phyloP scores from a whole-genome alignment of 2,329 filamentous ascomycete genomes.

The Calcarisporium arbuscula region DNA sequence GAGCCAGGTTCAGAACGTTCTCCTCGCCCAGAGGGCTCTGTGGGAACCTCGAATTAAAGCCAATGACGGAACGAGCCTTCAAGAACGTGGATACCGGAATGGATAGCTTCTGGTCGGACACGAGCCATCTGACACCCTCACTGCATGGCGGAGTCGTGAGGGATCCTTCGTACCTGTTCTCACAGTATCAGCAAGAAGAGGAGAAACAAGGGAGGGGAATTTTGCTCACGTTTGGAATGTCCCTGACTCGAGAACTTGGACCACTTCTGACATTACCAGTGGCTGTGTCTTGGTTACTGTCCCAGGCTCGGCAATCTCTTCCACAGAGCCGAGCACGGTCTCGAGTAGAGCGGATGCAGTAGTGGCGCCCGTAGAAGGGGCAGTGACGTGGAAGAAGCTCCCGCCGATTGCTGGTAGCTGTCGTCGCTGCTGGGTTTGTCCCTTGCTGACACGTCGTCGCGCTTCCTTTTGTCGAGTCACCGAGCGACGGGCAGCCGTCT shows the following conservation, averaged over 20 bases:
- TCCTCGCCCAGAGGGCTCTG: constrained; percentile 41
- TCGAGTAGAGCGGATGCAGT: constrained; percentile 22
- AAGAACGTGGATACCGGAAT: constrained; percentile 44
- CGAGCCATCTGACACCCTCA: constrained; percentile 48
- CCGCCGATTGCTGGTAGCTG: too few relatives aligned
- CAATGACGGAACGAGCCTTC: constrained; percentile 44
- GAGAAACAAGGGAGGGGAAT: constrained; percentile 1
- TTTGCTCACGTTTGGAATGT: constrained; percentile 20
- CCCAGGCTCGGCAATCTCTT: constrained; percentile 32
- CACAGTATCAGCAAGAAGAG: constrained; percentile 18
- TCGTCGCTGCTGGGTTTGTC: too few relatives aligned
- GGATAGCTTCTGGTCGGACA: constrained; percentile 40
- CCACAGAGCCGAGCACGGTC: constrained; percentile 30
- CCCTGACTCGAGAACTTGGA: constrained; percentile 24
- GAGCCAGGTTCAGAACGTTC: constrained; percentile 22
- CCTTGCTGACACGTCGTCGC: too few relatives aligned
- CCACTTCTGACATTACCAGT: constrained; percentile 37
- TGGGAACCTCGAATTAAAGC: constrained; percentile 49
- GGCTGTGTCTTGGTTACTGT: constrained; percentile 24
- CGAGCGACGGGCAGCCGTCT: too few relatives aligned
- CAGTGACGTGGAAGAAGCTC: constrained; percentile 9
- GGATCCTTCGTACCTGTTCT: constrained; percentile 48
- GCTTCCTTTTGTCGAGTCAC: too few relatives aligned
- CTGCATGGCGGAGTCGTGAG: constrained; percentile 58
- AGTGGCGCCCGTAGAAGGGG: constrained; percentile 7